Conservation (phyloP, 2,329 filamentous ascomycete genomes). For the Coniochaeta sp. region DNA sequence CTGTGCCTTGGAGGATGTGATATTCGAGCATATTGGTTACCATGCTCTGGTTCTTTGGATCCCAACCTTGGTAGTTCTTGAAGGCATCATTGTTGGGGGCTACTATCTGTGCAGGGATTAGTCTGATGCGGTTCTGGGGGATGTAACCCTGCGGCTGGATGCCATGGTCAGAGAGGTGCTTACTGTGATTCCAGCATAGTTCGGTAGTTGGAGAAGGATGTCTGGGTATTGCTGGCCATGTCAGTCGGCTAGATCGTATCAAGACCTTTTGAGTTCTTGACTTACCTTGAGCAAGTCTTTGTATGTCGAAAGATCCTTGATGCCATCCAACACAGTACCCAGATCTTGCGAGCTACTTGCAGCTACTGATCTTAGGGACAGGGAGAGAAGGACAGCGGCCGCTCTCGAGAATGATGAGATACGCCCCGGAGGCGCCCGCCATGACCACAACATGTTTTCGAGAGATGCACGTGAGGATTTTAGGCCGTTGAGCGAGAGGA, state of each 20-base stretch:
- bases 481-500: background rate
- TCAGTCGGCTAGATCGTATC: background rate
- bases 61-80: constrained; percentile 41
- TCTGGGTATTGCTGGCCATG: constrained; percentile 34
- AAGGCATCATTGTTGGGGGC: constrained; percentile 52
- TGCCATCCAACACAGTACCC: constrained; percentile 27
- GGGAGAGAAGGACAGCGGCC: background rate
- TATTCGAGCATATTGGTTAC: constrained; percentile 48
- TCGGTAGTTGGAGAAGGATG: constrained; percentile 34
- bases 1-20: constrained; percentile 49
- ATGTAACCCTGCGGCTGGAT: background rate
- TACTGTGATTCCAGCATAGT: constrained; percentile 34
- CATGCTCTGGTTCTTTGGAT: constrained; percentile 33
- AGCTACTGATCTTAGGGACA: background rate
- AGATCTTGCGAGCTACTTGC: constrained; percentile 22
- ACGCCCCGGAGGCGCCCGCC: background rate
- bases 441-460: background rate
- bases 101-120: constrained; percentile 31
- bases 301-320: constrained; percentile 35
- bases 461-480: background rate
- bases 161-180: constrained; percentile 10
- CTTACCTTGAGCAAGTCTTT: constrained; percentile 34
- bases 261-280: background rate
- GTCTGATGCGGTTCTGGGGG: background rate
- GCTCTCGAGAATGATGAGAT: background rate